Evolutionary conservation across 2,329 filamentous ascomycete genomes (phyloP), one percentile per base, ranked within the genome.

Genomic region (Trichophaea hybrida): DNA sequence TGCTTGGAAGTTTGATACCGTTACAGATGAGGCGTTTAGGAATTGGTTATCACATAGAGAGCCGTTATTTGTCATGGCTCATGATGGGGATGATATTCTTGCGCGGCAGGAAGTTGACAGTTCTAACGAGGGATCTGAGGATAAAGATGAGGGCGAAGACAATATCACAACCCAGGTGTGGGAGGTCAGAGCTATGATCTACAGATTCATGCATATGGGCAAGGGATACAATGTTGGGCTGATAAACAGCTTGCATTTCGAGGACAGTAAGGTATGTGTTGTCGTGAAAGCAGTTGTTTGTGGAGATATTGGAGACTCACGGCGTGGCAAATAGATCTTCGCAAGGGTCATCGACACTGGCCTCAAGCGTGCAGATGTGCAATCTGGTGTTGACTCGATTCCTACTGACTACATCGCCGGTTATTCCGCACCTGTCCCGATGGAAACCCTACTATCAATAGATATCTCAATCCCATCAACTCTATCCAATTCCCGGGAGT

Each of bases 11-110:
- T 81, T 81, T 65, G 64, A 74, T 5, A 76, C 75, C 0, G 67
- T 78, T 12, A 69, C 74, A 10, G 76, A 77, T 44, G 54, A 69
- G 0, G 72, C 72, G 0, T 88, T 86, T 65, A 61, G 70, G 4
- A 66, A 75, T 1, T 85, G 86, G 66, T 72, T 86, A 1, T 64
- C 72, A 1, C 68, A 69, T 1, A 75, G 77, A 31, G 77, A 80
- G 0, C 73, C 82, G 2, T 82, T 85, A 68, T 86, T 88, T 65
- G 72, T 88, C 56, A 78, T 89, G 74, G 80, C 78, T 56, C 82
- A 86, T 64, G 82, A 87, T 69, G 84, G 82, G 15, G 67, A 71
- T 51, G 62, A 67, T 61, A 44, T 56, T 6, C 13, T 33, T 8
- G 35, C 53, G 13, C 15, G 12, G 52, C 24, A 55, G 32, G 6